phyloP scores from a whole-genome alignment of 73 alveolate genomes.

The Tetrahymena borealis region DNA sequence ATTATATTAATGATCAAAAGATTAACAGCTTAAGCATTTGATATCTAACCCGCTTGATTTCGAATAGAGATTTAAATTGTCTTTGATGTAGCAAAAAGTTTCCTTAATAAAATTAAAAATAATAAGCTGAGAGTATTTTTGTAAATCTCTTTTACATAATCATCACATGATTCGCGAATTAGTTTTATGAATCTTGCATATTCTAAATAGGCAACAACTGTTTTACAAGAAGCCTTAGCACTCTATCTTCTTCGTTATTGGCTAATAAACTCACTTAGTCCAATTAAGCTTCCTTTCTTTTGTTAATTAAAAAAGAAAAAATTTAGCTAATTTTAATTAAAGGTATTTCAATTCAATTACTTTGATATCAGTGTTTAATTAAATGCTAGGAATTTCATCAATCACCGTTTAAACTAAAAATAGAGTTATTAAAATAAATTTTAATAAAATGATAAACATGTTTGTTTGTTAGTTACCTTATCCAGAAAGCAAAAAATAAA shows the following conservation, averaged over 20 bases:
- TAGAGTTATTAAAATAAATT: background rate
- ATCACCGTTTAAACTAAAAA: background rate
- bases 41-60: background rate
- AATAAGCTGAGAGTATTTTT: background rate
- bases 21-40: background rate
- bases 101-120: background rate
- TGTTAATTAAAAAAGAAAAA: background rate
- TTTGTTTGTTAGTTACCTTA: background rate
- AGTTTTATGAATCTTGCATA: background rate
- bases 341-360: background rate
- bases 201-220: background rate
- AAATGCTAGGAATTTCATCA: background rate
- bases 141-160: background rate
- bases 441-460: background rate
- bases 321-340: no score
- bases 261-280: background rate
- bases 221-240: background rate
- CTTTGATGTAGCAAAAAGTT: background rate
- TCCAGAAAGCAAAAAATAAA: background rate
- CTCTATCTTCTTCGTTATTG: background rate
- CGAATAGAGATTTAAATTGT: background rate
- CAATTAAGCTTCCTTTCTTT: background rate
- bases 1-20: background rate
- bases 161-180: background rate
- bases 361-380: background rate